phyloP scores from a whole-genome alignment of 2,329 filamentous ascomycete species.

The Fusarium sp. region DNA sequence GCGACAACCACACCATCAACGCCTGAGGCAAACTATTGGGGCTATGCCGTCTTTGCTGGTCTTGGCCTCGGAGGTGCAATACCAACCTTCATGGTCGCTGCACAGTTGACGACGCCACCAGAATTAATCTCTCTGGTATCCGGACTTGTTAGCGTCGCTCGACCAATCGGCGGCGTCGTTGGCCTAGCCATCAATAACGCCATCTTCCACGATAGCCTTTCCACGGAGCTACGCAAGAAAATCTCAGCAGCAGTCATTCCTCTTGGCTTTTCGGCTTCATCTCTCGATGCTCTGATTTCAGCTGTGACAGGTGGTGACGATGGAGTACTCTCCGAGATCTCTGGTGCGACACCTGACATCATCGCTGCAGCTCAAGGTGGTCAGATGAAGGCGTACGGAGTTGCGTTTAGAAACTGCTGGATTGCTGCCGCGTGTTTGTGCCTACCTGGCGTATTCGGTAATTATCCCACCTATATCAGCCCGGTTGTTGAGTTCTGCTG shows the following conservation, averaged over 20 bases:
- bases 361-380: not conserved
- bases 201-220: not conserved
- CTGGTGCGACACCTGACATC: not conserved
- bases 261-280: not conserved
- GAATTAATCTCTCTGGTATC: not conserved
- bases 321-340: not conserved
- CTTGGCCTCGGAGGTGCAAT: not conserved
- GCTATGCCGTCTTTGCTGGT: not conserved
- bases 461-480: not conserved
- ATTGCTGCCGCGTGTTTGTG: not conserved
- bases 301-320: not conserved
- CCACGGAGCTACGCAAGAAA: not conserved
- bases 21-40: not conserved
- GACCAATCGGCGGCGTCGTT: not conserved
- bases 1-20: not conserved
- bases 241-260: not conserved
- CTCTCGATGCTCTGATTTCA: not conserved
- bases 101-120: not conserved
- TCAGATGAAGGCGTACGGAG: not conserved
- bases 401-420: constrained; percentile 1
- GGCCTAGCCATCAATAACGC: not conserved
- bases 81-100: not conserved
- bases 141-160: not conserved
- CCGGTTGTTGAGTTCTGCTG: not conserved
- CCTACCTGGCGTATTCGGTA: not conserved